These are phyloP conservation scores for Colletotrichum theobromicola DNA, from an alignment of 2,329 filamentous ascomycete species.

Conservation along the genomic window DNA sequence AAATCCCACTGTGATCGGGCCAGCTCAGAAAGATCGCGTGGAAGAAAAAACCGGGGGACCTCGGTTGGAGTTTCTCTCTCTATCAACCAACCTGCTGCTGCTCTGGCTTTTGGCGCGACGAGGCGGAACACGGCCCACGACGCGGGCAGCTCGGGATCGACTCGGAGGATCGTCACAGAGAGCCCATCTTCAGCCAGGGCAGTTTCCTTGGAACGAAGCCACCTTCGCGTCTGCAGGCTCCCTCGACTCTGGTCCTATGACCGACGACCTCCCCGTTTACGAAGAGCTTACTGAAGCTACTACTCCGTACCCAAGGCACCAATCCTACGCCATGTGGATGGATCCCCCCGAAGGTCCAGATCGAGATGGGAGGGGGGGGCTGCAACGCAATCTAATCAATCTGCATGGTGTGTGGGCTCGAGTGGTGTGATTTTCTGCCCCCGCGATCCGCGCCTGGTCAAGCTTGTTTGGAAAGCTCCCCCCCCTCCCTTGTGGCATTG, in stretches of 20 bases:
- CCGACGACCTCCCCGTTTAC: background rate
- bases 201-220: background rate
- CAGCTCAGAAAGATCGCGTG: background rate
- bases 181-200: background rate
- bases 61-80: background rate
- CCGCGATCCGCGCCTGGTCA: background rate
- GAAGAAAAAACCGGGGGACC: background rate
- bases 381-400: conserved; percentile 19
- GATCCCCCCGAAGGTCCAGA: background rate
- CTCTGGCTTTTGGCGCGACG: background rate
- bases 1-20: background rate
- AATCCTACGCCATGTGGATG: background rate
- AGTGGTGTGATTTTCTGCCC: conserved; percentile 13
- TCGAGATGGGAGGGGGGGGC: conserved; percentile 10
- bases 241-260: background rate
- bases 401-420: background rate
- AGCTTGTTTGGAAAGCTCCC: background rate
- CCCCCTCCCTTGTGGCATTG: background rate
- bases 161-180: background rate
- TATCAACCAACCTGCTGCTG: background rate
- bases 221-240: background rate
- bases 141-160: background rate
- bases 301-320: too few species aligned
- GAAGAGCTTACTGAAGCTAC: background rate
- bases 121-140: background rate